Base-by-base conservation (phyloP, 1,284 basidiomycete species). In the Ustilago curta region DNA sequence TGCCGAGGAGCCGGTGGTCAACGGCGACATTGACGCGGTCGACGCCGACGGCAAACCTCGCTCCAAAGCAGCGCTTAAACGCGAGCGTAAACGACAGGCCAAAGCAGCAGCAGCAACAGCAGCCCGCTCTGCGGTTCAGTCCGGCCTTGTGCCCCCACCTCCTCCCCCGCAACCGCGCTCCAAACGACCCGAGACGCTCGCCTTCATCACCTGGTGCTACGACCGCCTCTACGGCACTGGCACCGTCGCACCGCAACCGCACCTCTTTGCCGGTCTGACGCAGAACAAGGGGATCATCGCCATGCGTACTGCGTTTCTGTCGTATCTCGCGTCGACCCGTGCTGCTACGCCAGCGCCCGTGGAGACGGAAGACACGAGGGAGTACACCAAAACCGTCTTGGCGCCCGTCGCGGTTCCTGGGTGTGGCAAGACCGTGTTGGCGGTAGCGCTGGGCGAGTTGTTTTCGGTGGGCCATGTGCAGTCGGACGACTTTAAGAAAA, bases 351-450 rank as follows among this genome's bases (percentile, higher is more conserved):
- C 82, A 78, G 54, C 59, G 37, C 45, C 61, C 70, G 49, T 50
- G 16, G 29, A 59, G 58, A 66, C 52, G 37, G 12, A 35, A 40
- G 57, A 69, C 55, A 68, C 79, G 14, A 84, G 86, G 0, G 71
- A 61, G 72, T 91, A 89, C 70, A 88, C 87, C n/a, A 95, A 95
- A 86, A 93, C 91, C 0, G 87, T 98, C 59, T 89, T 99, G 59
- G 88, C 95, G 0, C 95, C 97, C 0, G 86, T 98, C 19, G 95
- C 94, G 3, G 90, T 98, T 45, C 96, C 95, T 23, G 95, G 96
- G 3, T 94, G 92, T 83, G 96, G 95, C 91, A 99, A 99, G 88
- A 99, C 97, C 0, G 87, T 92, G 0, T 87, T 99, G 11, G 89
- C 92, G 0, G 87, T 97, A 5, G 94, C 94, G 0, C 88, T 99